phyloP scores from a whole-genome alignment of 1,139 yeast species.

The Zygosaccharomyces sapae region DNA sequence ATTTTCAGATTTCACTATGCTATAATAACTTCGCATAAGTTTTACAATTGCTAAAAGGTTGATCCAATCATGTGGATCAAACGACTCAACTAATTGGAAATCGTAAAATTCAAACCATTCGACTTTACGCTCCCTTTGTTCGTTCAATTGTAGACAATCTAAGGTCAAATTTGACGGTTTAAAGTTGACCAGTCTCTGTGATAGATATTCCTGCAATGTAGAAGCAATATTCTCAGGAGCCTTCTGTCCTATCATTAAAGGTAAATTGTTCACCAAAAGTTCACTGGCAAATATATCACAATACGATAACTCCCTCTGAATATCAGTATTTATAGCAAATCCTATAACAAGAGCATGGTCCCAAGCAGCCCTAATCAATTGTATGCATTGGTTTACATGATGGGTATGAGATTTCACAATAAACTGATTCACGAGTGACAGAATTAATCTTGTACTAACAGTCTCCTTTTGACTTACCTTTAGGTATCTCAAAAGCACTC shows the following conservation, averaged over 20 bases:
- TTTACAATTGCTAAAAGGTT: slow-evolving; percentile 18
- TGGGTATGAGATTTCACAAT: slow-evolving; percentile 23
- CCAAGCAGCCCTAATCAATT: slow-evolving; percentile 21
- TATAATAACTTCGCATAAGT: slow-evolving; percentile 21
- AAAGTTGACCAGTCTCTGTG: slow-evolving; percentile 15
- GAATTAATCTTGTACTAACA: slow-evolving; percentile 21
- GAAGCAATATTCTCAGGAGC: slow-evolving; percentile 3
- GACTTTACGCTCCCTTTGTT: not conserved
- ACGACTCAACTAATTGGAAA: slow-evolving; percentile 16
- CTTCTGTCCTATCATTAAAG: slow-evolving; percentile 20
- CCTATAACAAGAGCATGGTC: slow-evolving; percentile 19
- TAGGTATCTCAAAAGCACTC: slow-evolving; percentile 16
- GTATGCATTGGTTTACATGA: slow-evolving; percentile 16
- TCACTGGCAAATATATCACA: slow-evolving; percentile 27
- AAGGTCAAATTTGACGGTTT: slow-evolving; percentile 16
- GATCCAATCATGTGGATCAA: slow-evolving; percentile 21
- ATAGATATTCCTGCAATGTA: slow-evolving; percentile 20
- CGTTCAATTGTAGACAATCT: slow-evolving; percentile 11
- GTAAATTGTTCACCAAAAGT: slow-evolving; percentile 19
- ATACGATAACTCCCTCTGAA: slow-evolving; percentile 22
- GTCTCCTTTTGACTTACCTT: slow-evolving; percentile 23
- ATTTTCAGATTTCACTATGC: slow-evolving; percentile 1
- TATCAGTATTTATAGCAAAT: slow-evolving; percentile 18
- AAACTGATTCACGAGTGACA: slow-evolving; percentile 23
- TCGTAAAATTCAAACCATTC: slow-evolving; percentile 22